Evolutionary conservation across 176 grass and related monocot genomes (phyloP).

Genomic region (Rhipidocladum racemiflorum): DNA sequence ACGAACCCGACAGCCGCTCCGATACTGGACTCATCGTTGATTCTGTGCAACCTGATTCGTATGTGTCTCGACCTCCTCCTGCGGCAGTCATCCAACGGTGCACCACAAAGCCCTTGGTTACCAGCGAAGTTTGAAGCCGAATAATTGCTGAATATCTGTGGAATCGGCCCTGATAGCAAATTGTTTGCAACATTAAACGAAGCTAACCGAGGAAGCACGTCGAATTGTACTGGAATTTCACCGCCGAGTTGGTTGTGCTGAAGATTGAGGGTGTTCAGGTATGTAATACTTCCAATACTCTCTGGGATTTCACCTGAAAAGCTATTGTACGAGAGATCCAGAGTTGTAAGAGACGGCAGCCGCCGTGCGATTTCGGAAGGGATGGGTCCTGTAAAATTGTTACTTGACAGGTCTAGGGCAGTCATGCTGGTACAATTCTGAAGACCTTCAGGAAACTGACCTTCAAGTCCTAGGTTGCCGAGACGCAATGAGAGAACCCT

Average conservation of each 20-base stretch:
- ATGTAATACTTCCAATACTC: neutral
- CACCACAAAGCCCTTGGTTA: constrained; percentile 10
- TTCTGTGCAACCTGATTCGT: neutral
- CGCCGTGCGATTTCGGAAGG: constrained; percentile 15
- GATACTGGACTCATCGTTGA: constrained; percentile 16
- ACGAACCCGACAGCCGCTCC: constrained; percentile 23
- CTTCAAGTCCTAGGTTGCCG: constrained; percentile 46
- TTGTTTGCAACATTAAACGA: constrained; percentile 35
- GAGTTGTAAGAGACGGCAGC: neutral
- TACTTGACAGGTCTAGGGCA: constrained; percentile 33
- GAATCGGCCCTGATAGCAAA: neutral
- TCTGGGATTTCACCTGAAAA: constrained; percentile 46
- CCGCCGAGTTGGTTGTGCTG: constrained; percentile 41
- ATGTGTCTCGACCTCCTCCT: neutral
- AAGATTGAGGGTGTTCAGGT: constrained; percentile 33
- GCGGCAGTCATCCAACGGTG: neutral
- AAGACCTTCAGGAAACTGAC: constrained; percentile 45
- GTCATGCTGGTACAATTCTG: constrained; percentile 26
- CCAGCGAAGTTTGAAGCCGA: neutral
- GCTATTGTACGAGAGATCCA: constrained; percentile 51
- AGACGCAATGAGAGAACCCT: constrained; percentile 29
- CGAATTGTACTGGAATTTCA: neutral
- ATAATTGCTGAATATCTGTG: neutral
- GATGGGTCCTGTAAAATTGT: constrained; percentile 36
- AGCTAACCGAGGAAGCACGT: neutral